Conservation (phyloP, 2,329 filamentous ascomycete genomes). For the Bipolaris oryzae region DNA sequence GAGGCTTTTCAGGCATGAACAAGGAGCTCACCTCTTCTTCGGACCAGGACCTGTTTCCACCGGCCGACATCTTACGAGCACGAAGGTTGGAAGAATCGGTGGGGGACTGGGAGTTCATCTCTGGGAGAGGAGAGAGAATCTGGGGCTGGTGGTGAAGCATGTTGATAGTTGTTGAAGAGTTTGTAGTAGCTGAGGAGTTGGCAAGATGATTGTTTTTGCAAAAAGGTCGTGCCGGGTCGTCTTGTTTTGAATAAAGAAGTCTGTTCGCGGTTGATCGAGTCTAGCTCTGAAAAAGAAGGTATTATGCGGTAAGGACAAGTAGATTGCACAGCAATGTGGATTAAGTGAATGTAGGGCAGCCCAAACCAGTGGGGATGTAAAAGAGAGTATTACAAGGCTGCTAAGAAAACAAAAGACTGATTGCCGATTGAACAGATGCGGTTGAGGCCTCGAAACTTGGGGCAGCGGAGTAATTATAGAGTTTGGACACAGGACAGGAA, state of each 20-base stretch:
- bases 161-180: constrained; percentile 15
- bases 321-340: constrained; percentile 52
- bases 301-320: constrained; percentile 43
- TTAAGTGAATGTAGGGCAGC: constrained; percentile 60
- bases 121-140: constrained; percentile 47
- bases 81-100: constrained; percentile 60
- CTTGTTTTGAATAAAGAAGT: constrained; percentile 21
- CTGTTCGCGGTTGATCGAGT: constrained; percentile 57
- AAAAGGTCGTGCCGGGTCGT: constrained; percentile 27
- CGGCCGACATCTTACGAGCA: constrained; percentile 71
- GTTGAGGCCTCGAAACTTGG: constrained; percentile 47
- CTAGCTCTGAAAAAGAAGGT: constrained; percentile 48
- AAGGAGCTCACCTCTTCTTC: constrained; percentile 73
- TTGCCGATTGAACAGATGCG: constrained; percentile 48
- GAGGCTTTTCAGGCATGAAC: background rate
- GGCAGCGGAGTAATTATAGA: constrained; percentile 46
- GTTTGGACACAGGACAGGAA: constrained; percentile 39
- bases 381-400: constrained; percentile 55
- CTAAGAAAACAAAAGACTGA: constrained; percentile 48
- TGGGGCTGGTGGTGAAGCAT: constrained; percentile 50
- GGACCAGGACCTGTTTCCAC: constrained; percentile 81
- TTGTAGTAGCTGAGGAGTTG: background rate
- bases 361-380: constrained; percentile 60
- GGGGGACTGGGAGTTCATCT: constrained; percentile 42
- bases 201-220: constrained; percentile 41